Evolutionary conservation across 495 filamentous ascomycete species (phyloP).

Genomic region (Entonaema liquescens): DNA sequence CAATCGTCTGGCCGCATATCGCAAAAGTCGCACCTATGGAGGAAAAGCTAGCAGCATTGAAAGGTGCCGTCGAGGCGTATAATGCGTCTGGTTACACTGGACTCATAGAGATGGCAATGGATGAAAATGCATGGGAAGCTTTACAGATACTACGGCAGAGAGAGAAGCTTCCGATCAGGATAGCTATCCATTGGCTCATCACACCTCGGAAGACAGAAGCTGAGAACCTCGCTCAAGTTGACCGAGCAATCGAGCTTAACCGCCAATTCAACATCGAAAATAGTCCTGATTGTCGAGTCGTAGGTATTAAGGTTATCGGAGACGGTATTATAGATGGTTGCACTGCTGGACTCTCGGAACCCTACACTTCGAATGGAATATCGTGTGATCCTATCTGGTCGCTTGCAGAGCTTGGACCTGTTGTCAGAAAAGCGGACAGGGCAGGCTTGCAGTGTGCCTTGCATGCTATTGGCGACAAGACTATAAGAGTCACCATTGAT

Average conservation of each 20-base stretch:
- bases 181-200: conserved; percentile 72
- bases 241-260: conserved; percentile 66
- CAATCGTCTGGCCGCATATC: conserved; percentile 67
- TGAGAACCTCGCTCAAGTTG: conserved; percentile 62
- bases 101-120: conserved; percentile 76
- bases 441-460: conserved; percentile 69
- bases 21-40: conserved; percentile 59
- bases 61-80: conserved; percentile 60
- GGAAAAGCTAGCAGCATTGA: conserved; percentile 62
- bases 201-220: conserved; percentile 53
- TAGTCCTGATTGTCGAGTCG: conserved; percentile 63
- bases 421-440: conserved; percentile 62
- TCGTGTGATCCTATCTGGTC: conserved; percentile 66
- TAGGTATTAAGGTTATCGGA: conserved; percentile 74
- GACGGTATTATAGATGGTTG: conserved; percentile 74
- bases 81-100: conserved; percentile 68
- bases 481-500: conserved; percentile 65
- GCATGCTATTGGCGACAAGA: conserved; percentile 71
- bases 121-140: conserved; percentile 66
- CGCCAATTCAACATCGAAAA: conserved; percentile 55
- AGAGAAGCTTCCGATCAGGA: conserved; percentile 59
- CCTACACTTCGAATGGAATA: conserved; percentile 62
- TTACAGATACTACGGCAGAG: conserved; percentile 56
- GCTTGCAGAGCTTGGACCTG: conserved; percentile 57
- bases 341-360: conserved; percentile 68